Base-by-base conservation (phyloP, 371 early-diverging fungal genomes). In the Mortierella sp. region DNA sequence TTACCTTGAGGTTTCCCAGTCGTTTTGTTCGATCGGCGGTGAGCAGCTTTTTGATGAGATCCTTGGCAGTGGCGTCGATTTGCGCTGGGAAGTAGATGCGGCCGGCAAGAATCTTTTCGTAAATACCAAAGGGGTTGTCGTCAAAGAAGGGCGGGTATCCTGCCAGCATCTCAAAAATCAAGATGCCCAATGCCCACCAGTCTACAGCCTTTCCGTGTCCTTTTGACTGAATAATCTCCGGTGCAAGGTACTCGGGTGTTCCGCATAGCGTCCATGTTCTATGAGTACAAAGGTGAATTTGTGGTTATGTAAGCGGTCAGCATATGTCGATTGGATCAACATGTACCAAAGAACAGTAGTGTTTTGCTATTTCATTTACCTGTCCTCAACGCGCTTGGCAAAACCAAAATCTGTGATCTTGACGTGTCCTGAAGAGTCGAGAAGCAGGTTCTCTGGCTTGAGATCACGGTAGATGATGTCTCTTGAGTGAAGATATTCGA, bases 401-500 rank as follows among this genome's bases (percentile, higher is more conserved):
- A 99, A 99, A 3, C 99, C 99, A 91, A 99, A 99, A 88, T 99
- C 99, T 4, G 99, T 96, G 64, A 99, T 96, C 87, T 98, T 98
- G 73, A 99, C 93, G 85, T 99, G 97, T 4, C 99, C 99, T 63
- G 89, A 79, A 13, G 91, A 86, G 77, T 97, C 98, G 65, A 99
- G 87, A 47, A 99, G 87, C 52, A 97, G 85, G 82, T 98, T 97
- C 77, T 99, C 98, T 22, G 99, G 99, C 83, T 98, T 97, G 53
- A 99, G 85, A 86, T 98, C 99, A 40, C 99, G 92, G 88, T 99
- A 99, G 71, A 98, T 95, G 64, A 98, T 96, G 79, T 97, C 94
- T 74, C 94, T 90, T 53, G 89, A 88, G 89, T 99, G 99, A 47
- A 99, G 87, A 83, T 98, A 98, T 79, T 96, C 95, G 41, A 99